A percentile compares a stretch with the other conserved stretches of the same genome.
These are phyloP conservation scores for Pulveroboletus sp. DNA, from an alignment of 768 basidiomycete genomes.

Conservation along the genomic window DNA sequence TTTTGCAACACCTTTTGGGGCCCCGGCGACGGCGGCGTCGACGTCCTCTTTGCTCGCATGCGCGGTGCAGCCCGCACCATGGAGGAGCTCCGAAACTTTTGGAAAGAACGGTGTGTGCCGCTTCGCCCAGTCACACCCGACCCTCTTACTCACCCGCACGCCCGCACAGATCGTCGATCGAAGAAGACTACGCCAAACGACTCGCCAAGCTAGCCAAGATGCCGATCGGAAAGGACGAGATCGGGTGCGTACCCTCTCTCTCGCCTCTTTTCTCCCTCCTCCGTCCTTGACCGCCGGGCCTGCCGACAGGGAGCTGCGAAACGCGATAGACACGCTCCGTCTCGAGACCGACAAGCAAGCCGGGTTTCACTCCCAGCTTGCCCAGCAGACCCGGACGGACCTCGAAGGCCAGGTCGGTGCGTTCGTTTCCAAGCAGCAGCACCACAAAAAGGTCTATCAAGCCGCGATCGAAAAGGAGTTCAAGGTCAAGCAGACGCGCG, in stretches of 20 bases:
- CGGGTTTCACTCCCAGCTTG: constrained; percentile 64
- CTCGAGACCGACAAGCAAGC: constrained; percentile 84
- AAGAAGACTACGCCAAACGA: constrained; percentile 93
- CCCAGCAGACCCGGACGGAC: constrained; percentile 69
- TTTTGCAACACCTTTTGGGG: constrained; percentile 99
- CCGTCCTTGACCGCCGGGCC: too few relatives aligned
- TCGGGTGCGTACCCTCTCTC: constrained; percentile 61
- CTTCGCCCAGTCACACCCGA: background rate
- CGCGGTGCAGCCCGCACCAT: constrained; percentile 79
- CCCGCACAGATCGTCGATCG: constrained; percentile 67
- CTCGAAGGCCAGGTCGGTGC: constrained; percentile 62
- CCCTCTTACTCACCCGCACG: background rate
- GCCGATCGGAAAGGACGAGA: constrained; percentile 82
- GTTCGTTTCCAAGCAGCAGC: constrained; percentile 61
- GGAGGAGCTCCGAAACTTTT: constrained; percentile 83
- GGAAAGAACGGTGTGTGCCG: constrained; percentile 86
- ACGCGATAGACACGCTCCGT: constrained; percentile 74
- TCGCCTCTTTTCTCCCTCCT: background rate
- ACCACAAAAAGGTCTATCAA: constrained; percentile 73
- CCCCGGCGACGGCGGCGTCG: constrained; percentile 77
- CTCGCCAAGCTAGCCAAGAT: constrained; percentile 74
- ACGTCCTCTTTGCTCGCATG: constrained; percentile 88
- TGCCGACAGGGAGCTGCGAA: constrained; percentile 66
- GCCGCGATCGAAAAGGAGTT: constrained; percentile 81
- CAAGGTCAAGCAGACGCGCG: constrained; percentile 85